Percentiles rank a stretch among this genome's conserved stretches.
Conservation (phyloP, 176 grass and related monocot species). For the Aechmea fasciata region DNA sequence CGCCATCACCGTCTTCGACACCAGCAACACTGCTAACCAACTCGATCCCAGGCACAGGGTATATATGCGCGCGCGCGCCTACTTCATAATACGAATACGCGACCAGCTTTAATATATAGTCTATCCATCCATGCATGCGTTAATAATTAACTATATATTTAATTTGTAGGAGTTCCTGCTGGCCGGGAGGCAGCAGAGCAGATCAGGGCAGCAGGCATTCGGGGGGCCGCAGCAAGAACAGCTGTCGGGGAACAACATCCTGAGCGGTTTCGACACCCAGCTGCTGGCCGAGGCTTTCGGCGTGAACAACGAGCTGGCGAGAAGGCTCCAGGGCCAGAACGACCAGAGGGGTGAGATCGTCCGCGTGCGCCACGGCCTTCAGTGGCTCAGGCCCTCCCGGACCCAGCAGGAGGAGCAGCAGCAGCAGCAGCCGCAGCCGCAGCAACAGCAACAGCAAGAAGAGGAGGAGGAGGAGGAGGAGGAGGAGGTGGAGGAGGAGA, state of each 20-base stretch:
- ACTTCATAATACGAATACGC: no score
- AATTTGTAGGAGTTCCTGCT: conserved; percentile 30
- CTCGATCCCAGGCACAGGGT: conserved; percentile 26
- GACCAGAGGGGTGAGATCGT: conserved; percentile 31
- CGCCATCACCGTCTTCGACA: conserved; percentile 20
- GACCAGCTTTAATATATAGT: no score
- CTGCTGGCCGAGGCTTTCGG: conserved; percentile 30
- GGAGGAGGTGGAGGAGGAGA: not conserved
- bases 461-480: not conserved
- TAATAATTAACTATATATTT: not conserved
- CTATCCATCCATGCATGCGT: no score
- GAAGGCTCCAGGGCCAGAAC: conserved; percentile 21
- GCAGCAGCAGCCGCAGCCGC: not conserved
- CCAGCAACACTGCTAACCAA: conserved; percentile 27
- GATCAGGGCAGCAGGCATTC: not conserved
- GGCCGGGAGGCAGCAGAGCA: conserved; percentile 16
- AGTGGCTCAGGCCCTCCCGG: conserved; percentile 16
- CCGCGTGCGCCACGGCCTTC: conserved; percentile 21
- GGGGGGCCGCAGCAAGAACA: conserved; percentile 1
- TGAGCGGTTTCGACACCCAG: conserved; percentile 24
- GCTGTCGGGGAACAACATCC: conserved; percentile 19
- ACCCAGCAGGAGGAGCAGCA: conserved; percentile 4
- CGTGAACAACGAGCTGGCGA: conserved; percentile 18
- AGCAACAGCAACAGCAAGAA: not conserved
- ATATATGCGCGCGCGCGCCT: not conserved